Evolutionary conservation across 2,329 filamentous ascomycete genomes (phyloP), one percentile per base, ranked within the genome.

Genomic region (Zymoseptoria tritici): DNA sequence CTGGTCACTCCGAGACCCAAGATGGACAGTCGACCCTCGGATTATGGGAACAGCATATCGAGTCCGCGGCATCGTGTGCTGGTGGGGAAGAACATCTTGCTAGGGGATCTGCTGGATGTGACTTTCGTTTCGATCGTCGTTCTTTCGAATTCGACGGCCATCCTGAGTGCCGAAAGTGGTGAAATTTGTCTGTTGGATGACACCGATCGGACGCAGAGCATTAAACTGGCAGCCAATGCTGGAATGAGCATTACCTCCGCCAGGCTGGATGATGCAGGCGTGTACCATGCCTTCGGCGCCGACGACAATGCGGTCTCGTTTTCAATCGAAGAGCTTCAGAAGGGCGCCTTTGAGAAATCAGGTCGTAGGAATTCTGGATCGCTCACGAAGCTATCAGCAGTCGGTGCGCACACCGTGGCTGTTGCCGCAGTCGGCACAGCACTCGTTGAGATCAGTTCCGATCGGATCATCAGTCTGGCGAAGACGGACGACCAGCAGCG

Each of bases 141-240:
- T 16, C 83, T 96, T 36, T 86, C 88, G 46, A 84, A 89, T 42
- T 83, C 82, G 50, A 88, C 86, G 68, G 88, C 91, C 19, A 83
- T 97, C 49, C 79, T 97, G 50, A 94, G 91, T 75, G 90, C 93
- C 3, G 92, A 97, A 70, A 84, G 85, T 60, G 94, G 94, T 26
- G 88, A 95, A 69, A 80, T 99, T n/a, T 97, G 93, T 73, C 78
- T 96, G 29, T 79, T 97, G 31, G 89, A 97, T 63, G 89, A 96
- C 65, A 83, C 82, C 31, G 85, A 83, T 56, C 86, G 86, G 62
- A 83, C 85, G 62, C 88, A 89, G 73, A 89, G 85, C 66, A 78
- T 97, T 54, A 79, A 81, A 51, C 85, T 85, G 60, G 79, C 91
- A 36, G 80, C 85, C 46, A 82, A 84, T 52, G 78, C 88, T 36